These are phyloP conservation scores for Globisporangium middletonii DNA, from an alignment of 352 stramenopile species.

Conservation along the genomic window DNA sequence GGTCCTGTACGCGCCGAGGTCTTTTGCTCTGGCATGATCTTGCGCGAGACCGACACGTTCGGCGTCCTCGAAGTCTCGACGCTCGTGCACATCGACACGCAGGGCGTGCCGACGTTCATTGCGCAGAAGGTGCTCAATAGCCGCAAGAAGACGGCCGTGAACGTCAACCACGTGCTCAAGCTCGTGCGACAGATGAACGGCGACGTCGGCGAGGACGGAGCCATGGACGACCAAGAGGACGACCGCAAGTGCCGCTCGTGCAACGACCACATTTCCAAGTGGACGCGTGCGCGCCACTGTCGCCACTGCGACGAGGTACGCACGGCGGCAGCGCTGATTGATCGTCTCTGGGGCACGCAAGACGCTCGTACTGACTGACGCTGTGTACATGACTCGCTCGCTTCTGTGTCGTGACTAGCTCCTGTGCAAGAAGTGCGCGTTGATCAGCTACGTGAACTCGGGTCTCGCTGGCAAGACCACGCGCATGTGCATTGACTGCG, in stretches of 20 bases:
- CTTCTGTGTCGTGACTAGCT: conserved; percentile 28
- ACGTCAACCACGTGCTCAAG: conserved; percentile 63
- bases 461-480: conserved; percentile 37
- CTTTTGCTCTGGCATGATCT: conserved; percentile 48
- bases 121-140: conserved; percentile 35
- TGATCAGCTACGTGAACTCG: conserved; percentile 27
- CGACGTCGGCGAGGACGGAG: conserved; percentile 7
- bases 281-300: conserved; percentile 51
- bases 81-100: conserved; percentile 49
- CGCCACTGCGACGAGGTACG: conserved; percentile 41
- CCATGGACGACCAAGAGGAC: conserved; percentile 10
- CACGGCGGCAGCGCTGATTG: background rate
- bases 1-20: conserved; percentile 47
- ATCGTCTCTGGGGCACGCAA: background rate
- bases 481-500: conserved; percentile 52
- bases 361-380: background rate
- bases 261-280: conserved; percentile 51
- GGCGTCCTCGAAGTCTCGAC: conserved; percentile 52
- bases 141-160: conserved; percentile 39
- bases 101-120: conserved; percentile 38
- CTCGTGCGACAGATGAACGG: conserved; percentile 37
- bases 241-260: conserved; percentile 46
- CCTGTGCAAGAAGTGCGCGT: conserved; percentile 55
- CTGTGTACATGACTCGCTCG: background rate
- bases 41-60: conserved; percentile 47